Percentiles rank a stretch among this genome's conserved stretches.
These are phyloP conservation scores for Klebsormidium nitens DNA, from an alignment of 139 green algal genomes.

Conservation along the genomic window DNA sequence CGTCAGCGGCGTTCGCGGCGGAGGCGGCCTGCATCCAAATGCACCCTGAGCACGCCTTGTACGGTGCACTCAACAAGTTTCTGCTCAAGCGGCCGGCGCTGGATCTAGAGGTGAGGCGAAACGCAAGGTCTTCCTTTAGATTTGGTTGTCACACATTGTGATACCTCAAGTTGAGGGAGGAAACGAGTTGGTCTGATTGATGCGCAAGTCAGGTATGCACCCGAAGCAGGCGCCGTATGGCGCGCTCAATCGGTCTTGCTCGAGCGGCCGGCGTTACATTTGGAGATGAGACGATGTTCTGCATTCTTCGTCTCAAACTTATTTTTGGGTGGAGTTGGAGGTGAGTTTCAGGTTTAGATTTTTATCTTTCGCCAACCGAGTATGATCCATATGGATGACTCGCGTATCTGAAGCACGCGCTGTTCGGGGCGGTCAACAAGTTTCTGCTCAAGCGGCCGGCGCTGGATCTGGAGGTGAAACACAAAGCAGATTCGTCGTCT, in stretches of 20 bases:
- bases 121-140: neutral
- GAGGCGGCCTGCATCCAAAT: constrained; percentile 49
- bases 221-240: neutral
- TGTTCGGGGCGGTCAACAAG: constrained; percentile 46
- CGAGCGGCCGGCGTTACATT: no score
- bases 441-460: constrained; percentile 42
- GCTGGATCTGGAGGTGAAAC: constrained; percentile 44
- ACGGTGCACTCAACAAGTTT: constrained; percentile 43
- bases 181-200: neutral
- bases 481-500: neutral
- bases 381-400: no score
- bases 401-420: no score
- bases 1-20: constrained; percentile 48
- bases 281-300: no score
- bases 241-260: no score
- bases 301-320: no score
- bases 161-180: neutral
- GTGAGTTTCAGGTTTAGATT: no score
- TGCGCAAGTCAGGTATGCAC: neutral
- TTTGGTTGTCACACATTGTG: constrained; percentile 33
- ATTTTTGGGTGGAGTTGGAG: no score
- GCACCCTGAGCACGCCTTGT: constrained; percentile 44
- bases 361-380: no score
- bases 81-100: constrained; percentile 45
- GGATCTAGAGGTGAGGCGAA: constrained; percentile 38